A percentile compares a stretch with the other conserved stretches of the same genome.
Evolutionary conservation across 257 asterid genomes (phyloP).

Genomic region (Jacaranda copaia): DNA sequence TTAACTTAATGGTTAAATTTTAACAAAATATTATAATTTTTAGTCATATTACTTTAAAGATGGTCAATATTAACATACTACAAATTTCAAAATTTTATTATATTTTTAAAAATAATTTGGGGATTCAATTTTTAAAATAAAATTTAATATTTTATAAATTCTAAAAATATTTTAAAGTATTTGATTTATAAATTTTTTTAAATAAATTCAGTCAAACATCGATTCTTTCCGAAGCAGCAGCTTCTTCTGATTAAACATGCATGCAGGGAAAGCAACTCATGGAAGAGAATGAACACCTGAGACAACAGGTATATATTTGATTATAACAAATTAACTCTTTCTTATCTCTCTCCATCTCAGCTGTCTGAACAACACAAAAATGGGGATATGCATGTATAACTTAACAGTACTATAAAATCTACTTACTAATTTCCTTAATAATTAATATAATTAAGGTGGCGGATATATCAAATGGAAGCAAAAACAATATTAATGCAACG

Average conservation of each 20-base stretch:
- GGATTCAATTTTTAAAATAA: too few relatives aligned
- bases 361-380: not conserved
- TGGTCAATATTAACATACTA: too few relatives aligned
- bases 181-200: too few relatives aligned
- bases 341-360: not conserved
- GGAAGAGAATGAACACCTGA: conserved; percentile 70
- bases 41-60: too few relatives aligned
- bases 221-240: not conserved
- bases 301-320: conserved; percentile 55
- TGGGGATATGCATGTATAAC: not conserved
- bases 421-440: not conserved
- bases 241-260: not conserved
- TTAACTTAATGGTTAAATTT: too few relatives aligned
- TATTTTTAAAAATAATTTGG: too few relatives aligned
- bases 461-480: conserved; percentile 45
- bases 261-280: conserved; percentile 71
- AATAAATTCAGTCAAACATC: not conserved
- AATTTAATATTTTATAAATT: too few relatives aligned
- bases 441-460: conserved; percentile 52
- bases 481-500: conserved; percentile 26
- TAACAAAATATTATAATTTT: too few relatives aligned
- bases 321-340: not conserved
- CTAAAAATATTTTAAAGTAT: too few relatives aligned
- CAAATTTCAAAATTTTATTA: too few relatives aligned
- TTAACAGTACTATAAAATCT: not conserved